Percentiles rank a stretch among this genome's conserved stretches.
phyloP scores from a whole-genome alignment of 2,329 filamentous ascomycete genomes.

The Xylariaceae sp. region DNA sequence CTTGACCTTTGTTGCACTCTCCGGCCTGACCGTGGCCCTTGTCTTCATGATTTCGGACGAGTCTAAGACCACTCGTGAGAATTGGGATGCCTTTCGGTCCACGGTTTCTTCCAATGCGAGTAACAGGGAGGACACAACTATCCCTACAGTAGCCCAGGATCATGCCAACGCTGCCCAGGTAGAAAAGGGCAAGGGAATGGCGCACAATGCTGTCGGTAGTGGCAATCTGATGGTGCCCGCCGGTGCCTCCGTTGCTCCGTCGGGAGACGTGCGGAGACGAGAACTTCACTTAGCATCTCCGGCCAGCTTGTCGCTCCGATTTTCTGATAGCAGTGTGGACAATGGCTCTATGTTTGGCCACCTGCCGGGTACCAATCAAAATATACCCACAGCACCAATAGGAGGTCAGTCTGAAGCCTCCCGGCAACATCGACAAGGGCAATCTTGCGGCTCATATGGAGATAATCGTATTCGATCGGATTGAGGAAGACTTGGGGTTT shows the following conservation, averaged over 20 bases:
- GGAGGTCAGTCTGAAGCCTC: not conserved
- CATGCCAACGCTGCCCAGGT: not conserved
- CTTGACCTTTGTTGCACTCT: constrained; percentile 52
- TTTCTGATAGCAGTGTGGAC: too few relatives aligned
- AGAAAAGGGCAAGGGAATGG: constrained; percentile 4
- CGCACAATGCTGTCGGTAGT: not conserved
- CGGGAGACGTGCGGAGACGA: not conserved
- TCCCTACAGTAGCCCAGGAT: too few relatives aligned
- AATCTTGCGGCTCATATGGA: constrained; percentile 2
- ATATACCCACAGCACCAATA: not conserved
- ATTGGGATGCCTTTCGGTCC: constrained; percentile 23
- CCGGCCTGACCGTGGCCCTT: constrained; percentile 48
- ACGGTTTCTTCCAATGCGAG: constrained; percentile 1
- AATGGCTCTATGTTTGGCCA: not conserved
- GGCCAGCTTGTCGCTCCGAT: not conserved
- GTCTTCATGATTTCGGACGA: constrained; percentile 47
- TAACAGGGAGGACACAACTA: not conserved
- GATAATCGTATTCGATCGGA: not conserved
- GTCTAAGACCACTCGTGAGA: constrained; percentile 26
- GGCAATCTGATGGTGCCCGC: not conserved
- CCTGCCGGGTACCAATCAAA: not conserved
- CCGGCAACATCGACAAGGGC: constrained; percentile 1
- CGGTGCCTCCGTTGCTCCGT: not conserved
- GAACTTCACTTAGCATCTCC: constrained; percentile 1
- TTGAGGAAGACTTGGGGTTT: not conserved